Evolutionary conservation across 176 grass and related monocot genomes (phyloP), one percentile per base, ranked within the genome.

Genomic region (Aegilops umbellulata): DNA sequence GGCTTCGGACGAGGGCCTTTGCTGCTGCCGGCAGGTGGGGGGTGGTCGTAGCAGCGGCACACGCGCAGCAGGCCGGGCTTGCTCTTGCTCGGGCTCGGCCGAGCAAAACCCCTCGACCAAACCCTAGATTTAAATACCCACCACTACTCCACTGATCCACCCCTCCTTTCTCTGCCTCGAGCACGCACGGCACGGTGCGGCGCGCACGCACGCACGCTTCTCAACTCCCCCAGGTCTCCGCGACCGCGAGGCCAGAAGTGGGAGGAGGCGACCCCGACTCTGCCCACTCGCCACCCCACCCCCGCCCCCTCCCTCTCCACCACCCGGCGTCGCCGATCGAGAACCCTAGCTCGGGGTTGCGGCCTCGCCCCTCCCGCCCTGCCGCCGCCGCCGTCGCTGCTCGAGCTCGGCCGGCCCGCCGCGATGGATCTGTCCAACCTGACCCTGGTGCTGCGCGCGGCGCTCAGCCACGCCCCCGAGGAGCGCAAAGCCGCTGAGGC

Each of bases 401-500:
- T 20, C 66, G 14, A 69, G 51, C 51, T 49, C 39, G 60, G 17
- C 61, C 31, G 63, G 16, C 11, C 76, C 71, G 79, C 65, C 41
- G 76, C 80, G 8, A 97, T 97, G 95, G 95, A 97, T 95, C 93
- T 97, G 78, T 82, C 74, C 17, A 87, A 83, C 86, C 90, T 97
- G 5, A 86, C 85, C 44, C 23, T 93, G 23, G 95, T 97, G 62
- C 92, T 97, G 77, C 91, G 93, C 24, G 93, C 93, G 24, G 95
- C 93, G 42, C 95, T 97, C 71, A 97, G 95, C 87, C 89, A 92
- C 78, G 63, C 55, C n/a, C 93, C 91, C 3, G 95, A 97, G 4
- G 93, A 95, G 89, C 83, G 95, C 31, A 95, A 95, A 68, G 91
- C 95, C 29, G 95, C 95, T 1, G 95, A 97, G 88, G 87, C 90